Evolutionary conservation across 768 basidiomycete species (phyloP), one percentile per base, ranked within the genome.

Genomic region (Kondoa subrosea): DNA sequence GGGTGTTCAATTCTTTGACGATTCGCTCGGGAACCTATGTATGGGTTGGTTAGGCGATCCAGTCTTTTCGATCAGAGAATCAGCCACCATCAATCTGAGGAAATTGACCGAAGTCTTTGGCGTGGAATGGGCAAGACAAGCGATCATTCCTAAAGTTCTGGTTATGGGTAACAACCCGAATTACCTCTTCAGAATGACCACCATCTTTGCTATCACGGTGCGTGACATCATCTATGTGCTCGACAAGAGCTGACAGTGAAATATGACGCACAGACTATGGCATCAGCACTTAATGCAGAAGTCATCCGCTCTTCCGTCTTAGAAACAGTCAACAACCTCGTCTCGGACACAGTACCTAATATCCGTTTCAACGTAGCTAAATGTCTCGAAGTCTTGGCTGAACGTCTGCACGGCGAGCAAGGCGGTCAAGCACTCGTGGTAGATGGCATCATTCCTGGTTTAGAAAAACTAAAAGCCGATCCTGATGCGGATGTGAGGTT

Each of bases 11-110:
- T 97, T 97, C 80, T 99, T 99, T 77, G 92, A 99, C 77, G 95
- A 97, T 74, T 90, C 93, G 77, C 84, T 99, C 57, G 89, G 88
- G 30, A 91, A 88, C 74, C 81, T 99, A 31, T 99, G 95, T 81
- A 95, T 99, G 92, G 89, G 89, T 4, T 99, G 95, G 95, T 78
- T 99, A 71, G 92, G 92, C 4, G 95, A 99, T 77, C 95, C 89
- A 34, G 95, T 99, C 21, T 99, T 87, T 80, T 92, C 90, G 76
- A 99, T 99, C 76, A 85, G 95, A 58, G 95, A 99, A 77, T 87
- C 93, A n/a, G 95, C 95, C 0, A 97, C 91, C 0, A 83, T 89
- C 77, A 99, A 99, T 77, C 80, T 99, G 72, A 91, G 90, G 81
- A 95, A 92, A 76, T 80, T 99, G 74, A 93, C 93, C 17, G 93